Evolutionary conservation across 352 stramenopile species (phyloP), one percentile per base, ranked within the genome.

Genomic region (Phytophthora pisi): DNA sequence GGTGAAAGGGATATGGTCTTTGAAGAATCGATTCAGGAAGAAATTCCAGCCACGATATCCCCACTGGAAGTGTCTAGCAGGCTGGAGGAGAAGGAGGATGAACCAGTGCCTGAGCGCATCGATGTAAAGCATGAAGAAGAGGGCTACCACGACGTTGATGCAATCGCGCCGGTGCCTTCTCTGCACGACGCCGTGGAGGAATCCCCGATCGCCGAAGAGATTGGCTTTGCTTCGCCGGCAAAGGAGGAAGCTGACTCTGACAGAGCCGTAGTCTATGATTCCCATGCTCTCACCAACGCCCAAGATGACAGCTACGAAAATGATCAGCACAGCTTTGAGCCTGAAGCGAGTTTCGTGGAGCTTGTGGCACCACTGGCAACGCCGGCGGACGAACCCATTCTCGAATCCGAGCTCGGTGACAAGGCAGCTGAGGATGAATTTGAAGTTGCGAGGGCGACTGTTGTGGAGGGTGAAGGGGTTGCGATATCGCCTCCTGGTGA

Each of bases 21-120:
- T n/a, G 68, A 75, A 68, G 68, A 75, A 58, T 72, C 68, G 3
- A 75, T 75, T 7, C 57, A 68, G 49, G 68, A 75, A 65, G 68
- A 75, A 11, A 72, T 75, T 42, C 34, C 52, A 34, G 30, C n/a
- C 2, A 18, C n/a, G 2, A 23, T 16, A 16, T 34, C 45, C 43
- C 51, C 45, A 8, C 5, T 43, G 11, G 24, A 53, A 38, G n/a
- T 26, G 16, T 40, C 20, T 43, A 5, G 5, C 6, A 30, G 42
- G 23, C 5, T 61, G 31, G 52, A 72, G 0, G 56, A 75, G 23
- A 64, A 71, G 45, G 68, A 64, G 13, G 64, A 72, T 18, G 68
- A 64, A 53, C 24, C 31, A 13, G 60, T 75, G 55, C 57, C 58
- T 11, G 68, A 75, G 20, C 55, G 65, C 46, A 75, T 75, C 23